Evolutionary conservation across 2,329 filamentous ascomycete genomes (phyloP), one percentile per base, ranked within the genome.

Genomic region (Aspergillus chevalieri): DNA sequence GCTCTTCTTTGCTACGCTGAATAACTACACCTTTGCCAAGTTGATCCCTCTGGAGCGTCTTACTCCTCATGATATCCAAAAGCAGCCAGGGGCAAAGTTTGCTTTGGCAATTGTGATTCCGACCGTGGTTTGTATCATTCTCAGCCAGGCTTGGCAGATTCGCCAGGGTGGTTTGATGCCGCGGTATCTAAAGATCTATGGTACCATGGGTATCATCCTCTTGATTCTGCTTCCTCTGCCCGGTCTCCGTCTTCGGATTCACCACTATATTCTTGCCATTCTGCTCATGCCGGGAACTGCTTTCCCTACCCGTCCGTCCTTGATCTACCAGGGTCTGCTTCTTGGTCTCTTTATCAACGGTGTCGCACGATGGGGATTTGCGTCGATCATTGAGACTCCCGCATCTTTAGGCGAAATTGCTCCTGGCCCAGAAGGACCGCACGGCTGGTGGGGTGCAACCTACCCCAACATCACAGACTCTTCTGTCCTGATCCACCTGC

Each of bases 331-430:
- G 67, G 93, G 93, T 9, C 75, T 98, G 1, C 76, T 98, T 0
- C 74, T 97, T 6, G 93, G 93, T 0, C 78, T 97, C 0, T 97
- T 96, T 68, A 85, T 96, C 71, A 96, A 96, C 65, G 92, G 93
- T 47, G 83, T 94, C 52, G 92, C 91, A 3, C 81, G 92, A 41
- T 97, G 93, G 93, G 91, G 91, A 0, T 98, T 95, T 66, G 91
- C 89, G 53, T 80, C 86, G 1, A 82, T 98, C 43, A 79, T 98
- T 14, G 85, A 98, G 70, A 97, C 93, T 0, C 82, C 87, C 0
- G 78, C 70, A 0, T 83, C 84, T 1, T 72, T 98, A 21, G 76
- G 80, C 8, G 76, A 78, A 69, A 43, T 75, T 62, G 49, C 65
- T 61, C 44, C 69, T 69, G 46, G 78, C 6, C 69, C 74, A 12